phyloP scores from a whole-genome alignment of 1,284 basidiomycete species.

The Tylopilus orsonianus region DNA sequence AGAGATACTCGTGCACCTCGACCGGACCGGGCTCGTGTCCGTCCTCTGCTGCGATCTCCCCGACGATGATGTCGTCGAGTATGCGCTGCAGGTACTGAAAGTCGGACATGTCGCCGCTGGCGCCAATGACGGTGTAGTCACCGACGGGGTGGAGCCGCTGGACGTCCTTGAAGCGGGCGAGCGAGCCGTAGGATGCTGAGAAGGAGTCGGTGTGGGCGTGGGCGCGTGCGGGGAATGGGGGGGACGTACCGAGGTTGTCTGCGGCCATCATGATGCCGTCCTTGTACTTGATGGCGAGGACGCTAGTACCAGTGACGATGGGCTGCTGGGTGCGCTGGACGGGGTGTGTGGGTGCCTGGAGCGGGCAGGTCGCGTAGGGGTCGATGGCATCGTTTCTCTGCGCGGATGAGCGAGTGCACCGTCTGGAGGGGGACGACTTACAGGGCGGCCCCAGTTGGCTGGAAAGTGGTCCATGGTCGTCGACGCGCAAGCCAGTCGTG shows the following conservation, averaged over 20 bases:
- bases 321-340: conserved; percentile 86
- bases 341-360: no score
- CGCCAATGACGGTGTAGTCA: conserved; percentile 84
- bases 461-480: conserved; percentile 75
- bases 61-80: conserved; percentile 72
- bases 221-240: neutral
- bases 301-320: conserved; percentile 95
- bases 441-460: conserved; percentile 77
- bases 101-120: conserved; percentile 96
- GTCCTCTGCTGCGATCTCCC: conserved; percentile 82
- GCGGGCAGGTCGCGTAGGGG: conserved; percentile 71
- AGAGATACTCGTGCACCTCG: conserved; percentile 93
- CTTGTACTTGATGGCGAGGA: conserved; percentile 92
- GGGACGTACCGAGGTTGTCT: conserved; percentile 82
- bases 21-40: conserved; percentile 83
- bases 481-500: conserved; percentile 31
- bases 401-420: conserved; percentile 2
- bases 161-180: conserved; percentile 96
- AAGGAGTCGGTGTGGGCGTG: conserved; percentile 12
- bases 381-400: conserved; percentile 75
- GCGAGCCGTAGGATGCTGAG: conserved; percentile 93
- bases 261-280: conserved; percentile 99
- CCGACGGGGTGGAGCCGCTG: conserved; percentile 87
- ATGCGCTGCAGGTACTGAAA: conserved; percentile 90
- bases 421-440: conserved; percentile 36